Conservation (phyloP, 352 stramenopile genomes). For the Halophytophthora batemanensis region DNA sequence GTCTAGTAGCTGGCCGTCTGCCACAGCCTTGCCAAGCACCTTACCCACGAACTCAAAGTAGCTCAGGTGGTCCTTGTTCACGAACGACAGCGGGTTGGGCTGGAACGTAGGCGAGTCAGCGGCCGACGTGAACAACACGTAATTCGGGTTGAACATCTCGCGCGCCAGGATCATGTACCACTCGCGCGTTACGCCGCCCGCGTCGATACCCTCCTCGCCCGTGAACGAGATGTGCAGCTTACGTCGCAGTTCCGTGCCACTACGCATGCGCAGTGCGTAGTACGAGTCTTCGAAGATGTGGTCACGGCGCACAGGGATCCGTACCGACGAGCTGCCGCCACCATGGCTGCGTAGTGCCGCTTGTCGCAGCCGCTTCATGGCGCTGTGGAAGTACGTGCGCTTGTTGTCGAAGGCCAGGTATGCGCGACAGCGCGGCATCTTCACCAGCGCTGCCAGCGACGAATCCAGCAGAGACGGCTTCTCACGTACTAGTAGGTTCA, state of each 20-base stretch:
- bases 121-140: constrained; percentile 98
- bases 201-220: constrained; percentile 98
- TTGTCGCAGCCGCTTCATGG: constrained; percentile 91
- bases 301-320: constrained; percentile 90
- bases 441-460: constrained; percentile 94
- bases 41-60: constrained; percentile 99
- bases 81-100: constrained; percentile 97
- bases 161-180: constrained; percentile 99
- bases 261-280: constrained; percentile 95
- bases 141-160: constrained; percentile 99
- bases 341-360: constrained; percentile 81
- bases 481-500: constrained; percentile 97
- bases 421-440: constrained; percentile 92
- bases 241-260: constrained; percentile 95
- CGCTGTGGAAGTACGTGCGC: constrained; percentile 96
- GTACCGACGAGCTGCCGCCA: constrained; percentile 87
- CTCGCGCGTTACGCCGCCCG: constrained; percentile 97
- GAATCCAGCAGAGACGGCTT: constrained; percentile 96
- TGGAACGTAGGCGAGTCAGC: constrained; percentile 99
- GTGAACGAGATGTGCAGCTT: constrained; percentile 98
- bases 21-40: constrained; percentile 98
- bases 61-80: constrained; percentile 98
- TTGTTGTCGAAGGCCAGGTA: constrained; percentile 99
- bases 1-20: constrained; percentile 97
- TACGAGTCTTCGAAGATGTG: constrained; percentile 99